A percentile compares a stretch with the other conserved stretches of the same genome.
These are phyloP conservation scores for Echites panduratus DNA, from an alignment of 257 asterid genomes.

Conservation along the genomic window DNA sequence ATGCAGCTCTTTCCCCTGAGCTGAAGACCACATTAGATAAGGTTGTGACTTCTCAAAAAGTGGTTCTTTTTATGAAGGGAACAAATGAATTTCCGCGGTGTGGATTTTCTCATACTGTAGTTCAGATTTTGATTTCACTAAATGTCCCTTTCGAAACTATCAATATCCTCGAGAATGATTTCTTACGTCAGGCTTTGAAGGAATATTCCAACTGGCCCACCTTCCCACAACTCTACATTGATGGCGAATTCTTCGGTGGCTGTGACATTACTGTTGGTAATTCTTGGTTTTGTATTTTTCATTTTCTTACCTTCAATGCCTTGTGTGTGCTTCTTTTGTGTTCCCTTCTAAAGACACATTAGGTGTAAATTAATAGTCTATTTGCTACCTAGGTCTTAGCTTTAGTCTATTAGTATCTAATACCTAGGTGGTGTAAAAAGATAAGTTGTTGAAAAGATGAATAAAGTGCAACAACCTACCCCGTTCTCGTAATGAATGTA, in stretches of 20 bases:
- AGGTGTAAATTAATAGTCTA: neutral
- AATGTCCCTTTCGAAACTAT: conserved; percentile 73
- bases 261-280: conserved; percentile 82
- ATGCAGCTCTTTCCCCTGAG: conserved; percentile 69
- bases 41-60: conserved; percentile 71
- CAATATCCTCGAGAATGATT: conserved; percentile 70
- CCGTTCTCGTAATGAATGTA: too few species aligned
- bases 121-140: conserved; percentile 64
- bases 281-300: conserved; percentile 3
- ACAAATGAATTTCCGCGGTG: conserved; percentile 90
- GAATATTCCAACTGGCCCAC: conserved; percentile 95
- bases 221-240: conserved; percentile 80
- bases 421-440: too few species aligned
- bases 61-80: conserved; percentile 85
- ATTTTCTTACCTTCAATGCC: neutral
- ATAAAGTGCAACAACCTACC: too few species aligned
- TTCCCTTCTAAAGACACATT: neutral
- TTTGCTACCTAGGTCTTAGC: neutral
- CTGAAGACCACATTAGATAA: conserved; percentile 68
- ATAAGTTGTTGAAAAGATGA: too few species aligned
- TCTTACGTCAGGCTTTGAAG: conserved; percentile 75
- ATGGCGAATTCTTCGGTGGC: conserved; percentile 93
- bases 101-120: conserved; percentile 82
- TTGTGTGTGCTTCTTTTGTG: neutral
- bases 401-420: too few species aligned